Evolutionary conservation across 306 rosid species (phyloP), one percentile per base, ranked within the genome.

Genomic region (Cicer pinnatifidum): DNA sequence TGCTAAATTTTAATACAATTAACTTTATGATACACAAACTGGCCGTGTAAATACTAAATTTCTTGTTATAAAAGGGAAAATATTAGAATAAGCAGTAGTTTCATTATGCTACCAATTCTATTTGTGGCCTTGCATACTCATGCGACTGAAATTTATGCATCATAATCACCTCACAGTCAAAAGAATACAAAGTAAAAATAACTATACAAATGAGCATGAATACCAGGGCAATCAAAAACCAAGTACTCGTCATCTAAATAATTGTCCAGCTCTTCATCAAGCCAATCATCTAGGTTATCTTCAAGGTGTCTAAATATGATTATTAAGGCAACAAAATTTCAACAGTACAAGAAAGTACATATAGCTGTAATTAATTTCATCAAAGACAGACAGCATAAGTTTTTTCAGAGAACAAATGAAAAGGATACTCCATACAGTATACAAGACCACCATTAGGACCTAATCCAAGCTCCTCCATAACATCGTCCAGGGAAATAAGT

Each of bases 381-480:
- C 28, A 23, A 57, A 57, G 6, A 11, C 16, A 28, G 1, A 37
- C 33, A 45, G 33, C 57, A 40, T 28, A 64, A 37, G 16, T 8
- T 11, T 41, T 16, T 40, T 13, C 9, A 64, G 9, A 37, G 43
- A 44, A 54, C 5, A 15, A 54, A 43, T 67, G 59, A 12, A 64
- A 93, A 88, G 98, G 96, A 91, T 94, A 94, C 98, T 91, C 97
- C 98, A 94, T 94, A 90, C 98, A 93, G 84, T 89, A 93, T 44
- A 93, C 50, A 77, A 93, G 97, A 65, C 92, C 92, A 53, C 98
- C 98, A 83, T 93, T 93, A 54, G 98, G 98, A 75, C 98, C 98
- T 70, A 93, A 73, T 28, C 94, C 94, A 79, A 91, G 97, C 65
- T 91, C 98, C 81, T 93, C 98, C 98, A 91, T 93, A 52, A 91